Base-by-base conservation (phyloP, 2,329 filamentous ascomycete species). In the Monilinia fructigena region DNA sequence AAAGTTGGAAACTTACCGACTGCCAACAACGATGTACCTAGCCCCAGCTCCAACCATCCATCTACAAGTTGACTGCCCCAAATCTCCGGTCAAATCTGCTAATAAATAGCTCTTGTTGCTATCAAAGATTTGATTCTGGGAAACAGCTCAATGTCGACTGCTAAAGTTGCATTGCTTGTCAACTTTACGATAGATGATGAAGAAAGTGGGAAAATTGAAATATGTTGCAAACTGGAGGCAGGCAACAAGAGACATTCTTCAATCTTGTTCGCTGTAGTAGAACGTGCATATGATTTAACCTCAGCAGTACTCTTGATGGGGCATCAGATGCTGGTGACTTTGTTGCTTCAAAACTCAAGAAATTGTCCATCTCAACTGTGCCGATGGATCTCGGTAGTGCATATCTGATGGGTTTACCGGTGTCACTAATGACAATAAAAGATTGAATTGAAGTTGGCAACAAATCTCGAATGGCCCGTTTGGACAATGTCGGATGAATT, bases 11-110 rank as follows among this genome's bases (percentile, higher is more conserved):
- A 63, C 60, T 54, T 63, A 63, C 60, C 60, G 45, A 59, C 62
- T 65, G n/a, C 40, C 47, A 20, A 65, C 18, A 18, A 65, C 50
- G 2, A 65, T 28, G 53, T 61, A 52, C 14, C 75, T 69, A 0
- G 79, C 80, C 0, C 80, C 80, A 12, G 74, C 72, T 0, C 50
- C 53, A 0, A 77, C 73, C 79, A 82, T 81, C 77, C 78, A 82
- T 45, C 74, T 60, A 53, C 75, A 77, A 0, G 81, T 71, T 0
- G 78, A 79, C 16, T 73, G 74, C 1, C 80, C 80, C 3, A 78
- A 45, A 0, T 69, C 65, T 10, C 74, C 70, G 1, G 71, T 70
- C 1, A 77, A 62, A 20, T 77, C 77, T 38, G 73, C 68, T 10
- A 78, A 56, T 16, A 74, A 42, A 55, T 78, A 78, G 1, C 77